phyloP scores from a whole-genome alignment of 2,329 filamentous ascomycete genomes.

The Catunica adiposa region DNA sequence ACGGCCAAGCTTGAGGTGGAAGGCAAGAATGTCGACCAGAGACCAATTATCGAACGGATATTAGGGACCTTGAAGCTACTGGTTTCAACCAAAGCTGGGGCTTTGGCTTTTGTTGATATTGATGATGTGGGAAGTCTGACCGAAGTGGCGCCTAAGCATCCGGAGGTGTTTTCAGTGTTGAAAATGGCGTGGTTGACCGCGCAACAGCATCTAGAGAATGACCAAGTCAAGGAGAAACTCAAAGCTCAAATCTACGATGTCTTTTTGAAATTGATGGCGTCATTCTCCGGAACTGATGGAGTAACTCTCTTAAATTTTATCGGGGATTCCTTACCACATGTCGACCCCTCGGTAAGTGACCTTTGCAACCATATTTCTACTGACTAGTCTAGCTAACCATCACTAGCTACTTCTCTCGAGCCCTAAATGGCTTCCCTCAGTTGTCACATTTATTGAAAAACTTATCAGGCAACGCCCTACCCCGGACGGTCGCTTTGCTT shows the following conservation, averaged over 20 bases:
- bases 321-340: constrained; percentile 33
- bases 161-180: constrained; percentile 39
- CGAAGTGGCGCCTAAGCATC: constrained; percentile 38
- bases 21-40: neutral
- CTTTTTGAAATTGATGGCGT: constrained; percentile 32
- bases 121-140: constrained; percentile 38
- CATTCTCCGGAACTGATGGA: constrained; percentile 42
- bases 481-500: constrained; percentile 37
- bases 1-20: neutral
- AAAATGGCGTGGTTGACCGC: constrained; percentile 39
- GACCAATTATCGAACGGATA: constrained; percentile 30
- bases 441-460: constrained; percentile 33
- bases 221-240: neutral
- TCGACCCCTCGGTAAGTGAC: constrained; percentile 30
- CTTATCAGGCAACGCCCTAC: constrained; percentile 40
- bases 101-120: constrained; percentile 30
- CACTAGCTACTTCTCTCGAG: constrained; percentile 30
- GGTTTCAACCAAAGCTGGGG: constrained; percentile 34
- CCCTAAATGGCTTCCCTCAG: constrained; percentile 35
- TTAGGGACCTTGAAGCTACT: constrained; percentile 42
- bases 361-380: neutral
- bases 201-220: constrained; percentile 18
- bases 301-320: constrained; percentile 43
- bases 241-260: constrained; percentile 29
- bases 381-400: neutral